Percentiles rank a stretch among this genome's conserved stretches.
Conservation (phyloP, 2,329 filamentous ascomycete genomes). For the Onygenales sp. region DNA sequence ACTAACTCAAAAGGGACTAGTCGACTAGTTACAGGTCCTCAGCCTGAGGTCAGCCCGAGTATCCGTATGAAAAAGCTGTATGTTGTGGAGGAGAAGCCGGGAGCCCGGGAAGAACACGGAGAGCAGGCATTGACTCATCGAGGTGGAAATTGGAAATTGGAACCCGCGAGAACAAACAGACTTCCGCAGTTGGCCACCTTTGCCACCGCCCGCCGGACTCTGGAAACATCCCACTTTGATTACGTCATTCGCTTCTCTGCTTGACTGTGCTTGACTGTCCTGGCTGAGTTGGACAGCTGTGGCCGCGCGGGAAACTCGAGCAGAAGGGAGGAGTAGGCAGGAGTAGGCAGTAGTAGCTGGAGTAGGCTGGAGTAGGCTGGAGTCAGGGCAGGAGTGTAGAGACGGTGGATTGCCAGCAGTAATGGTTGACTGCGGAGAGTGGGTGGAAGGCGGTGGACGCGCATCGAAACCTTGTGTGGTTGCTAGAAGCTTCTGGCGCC, state of each 20-base stretch:
- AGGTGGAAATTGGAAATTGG: too few species aligned
- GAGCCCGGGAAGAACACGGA: too few species aligned
- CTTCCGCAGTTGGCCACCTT: not conserved
- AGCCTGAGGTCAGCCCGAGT: too few species aligned
- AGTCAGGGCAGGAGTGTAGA: not conserved
- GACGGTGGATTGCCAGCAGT: too few species aligned
- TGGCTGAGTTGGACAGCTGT: not conserved
- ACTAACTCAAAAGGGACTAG: too few species aligned
- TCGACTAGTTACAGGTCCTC: too few species aligned
- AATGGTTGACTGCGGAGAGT: not conserved
- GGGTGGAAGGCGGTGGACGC: slow-evolving; percentile 15
- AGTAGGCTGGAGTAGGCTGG: not conserved
- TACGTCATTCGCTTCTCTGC: not conserved
- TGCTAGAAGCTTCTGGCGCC: slow-evolving; percentile 34
- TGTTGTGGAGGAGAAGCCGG: too few species aligned
- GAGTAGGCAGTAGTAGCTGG: not conserved
- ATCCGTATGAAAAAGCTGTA: too few species aligned
- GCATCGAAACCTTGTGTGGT: slow-evolving; percentile 24
- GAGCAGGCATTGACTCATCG: too few species aligned
- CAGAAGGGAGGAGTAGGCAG: not conserved
- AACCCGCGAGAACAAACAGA: not conserved
- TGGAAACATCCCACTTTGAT: slow-evolving; percentile 1
- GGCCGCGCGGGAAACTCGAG: not conserved
- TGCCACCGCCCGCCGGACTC: not conserved
- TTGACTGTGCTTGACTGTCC: too few species aligned